These are phyloP conservation scores for Cyphellophora attinorum DNA, from an alignment of 2,329 filamentous ascomycete genomes.

Conservation along the genomic window DNA sequence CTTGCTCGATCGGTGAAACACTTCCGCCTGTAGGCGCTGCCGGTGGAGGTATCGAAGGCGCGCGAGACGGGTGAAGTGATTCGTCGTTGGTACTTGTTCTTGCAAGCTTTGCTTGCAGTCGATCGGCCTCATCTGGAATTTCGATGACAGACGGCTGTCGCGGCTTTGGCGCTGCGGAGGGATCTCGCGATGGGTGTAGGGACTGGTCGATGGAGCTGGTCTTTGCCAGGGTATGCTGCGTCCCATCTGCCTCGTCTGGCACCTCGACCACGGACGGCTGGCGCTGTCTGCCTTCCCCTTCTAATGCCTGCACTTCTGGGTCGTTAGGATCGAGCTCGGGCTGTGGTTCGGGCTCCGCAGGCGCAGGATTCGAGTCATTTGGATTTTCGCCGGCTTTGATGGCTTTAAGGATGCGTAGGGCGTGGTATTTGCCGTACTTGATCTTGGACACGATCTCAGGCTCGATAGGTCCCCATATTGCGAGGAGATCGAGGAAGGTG, in stretches of 20 bases:
- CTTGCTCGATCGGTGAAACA: constrained; percentile 16
- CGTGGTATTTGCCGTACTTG: constrained; percentile 95
- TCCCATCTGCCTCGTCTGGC: constrained; percentile 45
- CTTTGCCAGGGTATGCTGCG: constrained; percentile 32
- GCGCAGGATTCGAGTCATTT: constrained; percentile 76
- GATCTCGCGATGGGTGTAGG: constrained; percentile 37
- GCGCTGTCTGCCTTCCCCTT: constrained; percentile 27
- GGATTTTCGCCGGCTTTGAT: constrained; percentile 86
- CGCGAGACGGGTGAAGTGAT: constrained; percentile 36
- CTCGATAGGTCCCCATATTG: constrained; percentile 71
- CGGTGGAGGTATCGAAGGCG: constrained; percentile 5
- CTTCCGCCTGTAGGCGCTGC: constrained; percentile 6
- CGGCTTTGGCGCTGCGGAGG: constrained; percentile 30
- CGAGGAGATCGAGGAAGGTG: constrained; percentile 81
- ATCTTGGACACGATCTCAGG: constrained; percentile 73
- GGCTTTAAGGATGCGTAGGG: constrained; percentile 79
- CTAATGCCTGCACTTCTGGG: constrained; percentile 52
- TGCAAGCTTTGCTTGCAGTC: constrained; percentile 34
- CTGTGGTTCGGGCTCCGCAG: constrained; percentile 35
- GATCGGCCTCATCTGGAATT: constrained; percentile 46
- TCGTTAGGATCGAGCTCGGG: constrained; percentile 53
- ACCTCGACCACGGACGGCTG: constrained; percentile 52
- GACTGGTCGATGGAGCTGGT: constrained; percentile 42
- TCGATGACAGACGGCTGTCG: constrained; percentile 50
- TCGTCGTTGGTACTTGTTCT: constrained; percentile 38